Evolutionary conservation across 371 early-diverging fungal genomes (phyloP), one percentile per base, ranked within the genome.

Genomic region (Mortierella sp.): DNA sequence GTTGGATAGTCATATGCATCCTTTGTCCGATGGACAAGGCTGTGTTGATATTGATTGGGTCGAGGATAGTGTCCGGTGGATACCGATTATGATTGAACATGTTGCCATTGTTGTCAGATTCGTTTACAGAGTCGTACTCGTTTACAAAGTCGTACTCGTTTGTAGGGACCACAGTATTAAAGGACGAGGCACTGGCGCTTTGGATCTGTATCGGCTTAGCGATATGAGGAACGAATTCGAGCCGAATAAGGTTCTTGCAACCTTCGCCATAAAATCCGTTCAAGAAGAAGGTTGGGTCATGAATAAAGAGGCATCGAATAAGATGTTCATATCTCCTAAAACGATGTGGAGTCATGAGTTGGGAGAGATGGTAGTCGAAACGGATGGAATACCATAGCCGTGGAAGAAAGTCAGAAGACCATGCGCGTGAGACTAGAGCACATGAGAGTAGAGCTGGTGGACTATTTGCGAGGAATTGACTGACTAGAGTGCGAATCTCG

Each of bases 321-420:
- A 66, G 28, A 34, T 66, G 66, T 47, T 66, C 45, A 15, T 66
- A 35, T 53, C n/a, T 40, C 26, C 29, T 53, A 34, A 66, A 66
- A 17, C 13, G 29, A 0, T 9, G 13, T 28, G 22, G 58, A 15
- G 34, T 58, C 19, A 66, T 40, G n/a, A 57, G 45, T 15, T 42
- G 42, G n/a, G 58, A 66, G 26, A 66, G 66, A 8, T 56, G 58
- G 1, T 34, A 26, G 37, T 58, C 66, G 45, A 66, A 66, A 31
- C 58, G 66, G 35, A 66, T 56, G 32, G 66, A 45, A 45, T 26
- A 47, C 66, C 66, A 66, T 23, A 66, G 57, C 19, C 34, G 57
- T 7, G 66, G 66, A n/a, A 66, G 9, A 31, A 66, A 66, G 47
- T 57, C 58, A 17, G 22, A 32, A 23, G 19, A 58, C 66, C 66